Evolutionary conservation across 768 basidiomycete species (phyloP).

Genomic region (Mycena filopes): DNA sequence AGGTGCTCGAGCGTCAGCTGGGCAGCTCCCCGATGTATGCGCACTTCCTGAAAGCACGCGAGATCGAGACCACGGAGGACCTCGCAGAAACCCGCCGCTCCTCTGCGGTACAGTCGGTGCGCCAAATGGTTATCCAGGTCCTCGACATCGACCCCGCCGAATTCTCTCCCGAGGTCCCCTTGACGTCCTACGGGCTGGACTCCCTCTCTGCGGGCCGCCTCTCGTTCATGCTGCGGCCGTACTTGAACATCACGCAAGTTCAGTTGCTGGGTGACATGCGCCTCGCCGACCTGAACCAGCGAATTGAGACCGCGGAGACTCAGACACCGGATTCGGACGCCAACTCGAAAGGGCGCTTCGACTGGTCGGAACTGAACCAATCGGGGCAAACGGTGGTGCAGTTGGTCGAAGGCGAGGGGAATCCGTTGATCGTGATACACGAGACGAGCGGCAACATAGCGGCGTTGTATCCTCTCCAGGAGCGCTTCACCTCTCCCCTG

Average conservation of each 20-base stretch:
- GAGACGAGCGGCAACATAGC: conserved; percentile 21
- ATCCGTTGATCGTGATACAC: conserved; percentile 31
- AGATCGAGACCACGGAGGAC: too few species aligned
- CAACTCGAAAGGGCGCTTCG: conserved; percentile 5
- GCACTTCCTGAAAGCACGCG: background rate
- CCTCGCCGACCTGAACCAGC: background rate
- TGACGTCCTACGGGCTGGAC: conserved; percentile 12
- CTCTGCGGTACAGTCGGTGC: background rate
- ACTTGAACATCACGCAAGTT: conserved; percentile 11
- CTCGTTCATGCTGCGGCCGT: background rate
- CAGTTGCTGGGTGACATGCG: conserved; percentile 10
- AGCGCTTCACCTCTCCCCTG: conserved; percentile 25
- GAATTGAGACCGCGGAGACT: background rate
- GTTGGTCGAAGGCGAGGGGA: conserved; percentile 19
- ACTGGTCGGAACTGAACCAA: conserved; percentile 11
- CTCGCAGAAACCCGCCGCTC: background rate
- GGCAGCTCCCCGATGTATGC: conserved; percentile 4
- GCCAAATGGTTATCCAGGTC: background rate
- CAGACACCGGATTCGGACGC: background rate
- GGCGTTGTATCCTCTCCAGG: conserved; percentile 23
- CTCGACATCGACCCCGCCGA: background rate
- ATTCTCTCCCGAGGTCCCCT: background rate
- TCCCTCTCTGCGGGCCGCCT: conserved; percentile 16
- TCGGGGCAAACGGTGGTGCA: conserved; percentile 19
- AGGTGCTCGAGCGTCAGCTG: background rate